phyloP scores from a whole-genome alignment of 805 yeast genomes.

The Sugiyamaella smithiae region DNA sequence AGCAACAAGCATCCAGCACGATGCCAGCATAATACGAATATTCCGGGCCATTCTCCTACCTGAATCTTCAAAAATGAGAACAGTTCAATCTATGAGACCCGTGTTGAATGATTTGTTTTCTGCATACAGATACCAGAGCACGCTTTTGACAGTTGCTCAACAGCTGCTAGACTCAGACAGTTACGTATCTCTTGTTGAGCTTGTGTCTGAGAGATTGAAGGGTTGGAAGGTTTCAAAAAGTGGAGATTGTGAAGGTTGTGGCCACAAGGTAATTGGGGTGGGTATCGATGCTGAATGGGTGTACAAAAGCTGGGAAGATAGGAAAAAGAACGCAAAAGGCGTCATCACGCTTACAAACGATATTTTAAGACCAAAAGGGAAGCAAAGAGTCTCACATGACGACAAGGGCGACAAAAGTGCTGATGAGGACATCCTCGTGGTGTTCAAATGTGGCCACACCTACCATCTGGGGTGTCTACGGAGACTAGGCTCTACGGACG shows the following conservation, averaged over 20 bases:
- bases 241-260: slow-evolving; percentile 72
- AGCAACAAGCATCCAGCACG: slow-evolving; percentile 18
- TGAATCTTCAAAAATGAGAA: slow-evolving; percentile 43
- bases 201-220: slow-evolving; percentile 42
- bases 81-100: slow-evolving; percentile 56
- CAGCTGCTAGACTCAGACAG: slow-evolving; percentile 57
- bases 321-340: slow-evolving; percentile 8
- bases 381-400: background rate
- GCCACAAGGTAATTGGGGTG: slow-evolving; percentile 68
- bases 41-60: slow-evolving; percentile 44
- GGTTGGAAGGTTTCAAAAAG: slow-evolving; percentile 64
- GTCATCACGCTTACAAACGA: background rate
- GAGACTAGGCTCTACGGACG: slow-evolving; percentile 40
- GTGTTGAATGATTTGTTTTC: slow-evolving; percentile 61
- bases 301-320: slow-evolving; percentile 36
- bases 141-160: slow-evolving; percentile 50
- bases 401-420: slow-evolving; percentile 6
- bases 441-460: slow-evolving; percentile 65
- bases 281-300: slow-evolving; percentile 50
- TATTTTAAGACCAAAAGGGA: slow-evolving; percentile 1
- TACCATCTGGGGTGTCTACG: slow-evolving; percentile 59
- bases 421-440: slow-evolving; percentile 39
- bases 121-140: slow-evolving; percentile 63
- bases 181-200: slow-evolving; percentile 42
- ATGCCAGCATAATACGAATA: slow-evolving; percentile 49